A percentile compares a stretch with the other conserved stretches of the same genome.
Evolutionary conservation across 345 rosid species (phyloP).

Genomic region (Sisymbrium altissimum): DNA sequence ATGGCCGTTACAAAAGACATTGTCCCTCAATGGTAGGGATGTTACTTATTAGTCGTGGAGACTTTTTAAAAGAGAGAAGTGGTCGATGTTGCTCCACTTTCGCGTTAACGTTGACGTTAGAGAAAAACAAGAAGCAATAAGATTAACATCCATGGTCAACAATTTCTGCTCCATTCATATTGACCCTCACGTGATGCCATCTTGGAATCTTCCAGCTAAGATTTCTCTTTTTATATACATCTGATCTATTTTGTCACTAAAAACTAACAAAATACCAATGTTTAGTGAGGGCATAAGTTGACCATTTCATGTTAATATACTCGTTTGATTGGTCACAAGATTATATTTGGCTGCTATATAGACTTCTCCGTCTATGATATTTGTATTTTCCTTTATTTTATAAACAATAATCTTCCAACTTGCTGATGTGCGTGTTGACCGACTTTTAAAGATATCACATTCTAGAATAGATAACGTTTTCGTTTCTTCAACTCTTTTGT

Average conservation of each 20-base stretch:
- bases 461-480: not conserved
- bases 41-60: not conserved
- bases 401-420: not conserved
- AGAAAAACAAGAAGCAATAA: not conserved
- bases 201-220: conserved; percentile 5
- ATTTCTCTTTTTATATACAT: not conserved
- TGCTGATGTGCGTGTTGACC: conserved; percentile 21
- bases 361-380: not conserved
- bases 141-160: conserved; percentile 5
- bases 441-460: conserved; percentile 10
- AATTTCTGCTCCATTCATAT: conserved; percentile 26
- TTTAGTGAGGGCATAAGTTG: not conserved
- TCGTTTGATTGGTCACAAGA: conserved; percentile 19
- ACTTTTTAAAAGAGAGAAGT: not conserved
- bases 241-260: not conserved
- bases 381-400: not conserved
- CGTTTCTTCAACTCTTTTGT: not conserved
- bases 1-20: not conserved
- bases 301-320: not conserved
- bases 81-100: conserved; percentile 22
- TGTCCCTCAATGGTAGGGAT: not conserved
- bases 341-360: not conserved
- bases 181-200: conserved; percentile 7
- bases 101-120: conserved; percentile 16
- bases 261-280: not conserved